A percentile compares a stretch with the other conserved stretches of the same genome.
phyloP scores from a whole-genome alignment of 208 protist genomes.

The Leishmania amazonensis region DNA sequence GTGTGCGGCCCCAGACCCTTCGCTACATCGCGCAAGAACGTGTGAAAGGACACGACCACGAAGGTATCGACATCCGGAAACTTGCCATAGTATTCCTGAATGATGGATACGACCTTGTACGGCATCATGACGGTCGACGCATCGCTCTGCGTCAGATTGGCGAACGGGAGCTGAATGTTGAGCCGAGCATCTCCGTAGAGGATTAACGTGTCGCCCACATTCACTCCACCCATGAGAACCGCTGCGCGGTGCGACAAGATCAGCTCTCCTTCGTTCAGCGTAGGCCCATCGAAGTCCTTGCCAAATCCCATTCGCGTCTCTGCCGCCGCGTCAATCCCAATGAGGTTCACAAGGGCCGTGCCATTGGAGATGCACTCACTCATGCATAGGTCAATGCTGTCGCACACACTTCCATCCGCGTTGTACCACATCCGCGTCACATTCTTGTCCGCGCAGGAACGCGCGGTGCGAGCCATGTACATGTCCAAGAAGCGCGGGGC shows the following conservation, averaged over 20 bases:
- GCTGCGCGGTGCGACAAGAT: constrained; percentile 23
- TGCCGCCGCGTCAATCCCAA: constrained; percentile 28
- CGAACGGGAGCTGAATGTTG: constrained; percentile 22
- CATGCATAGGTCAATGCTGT: constrained; percentile 10
- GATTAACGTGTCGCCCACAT: constrained; percentile 37
- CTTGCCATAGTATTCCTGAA: constrained; percentile 25
- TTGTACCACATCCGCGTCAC: constrained; percentile 19
- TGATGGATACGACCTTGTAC: constrained; percentile 29
- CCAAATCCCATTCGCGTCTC: constrained; percentile 50
- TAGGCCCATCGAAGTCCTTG: constrained; percentile 14
- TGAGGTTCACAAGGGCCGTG: neutral
- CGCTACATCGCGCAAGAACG: constrained; percentile 26
- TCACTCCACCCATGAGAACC: constrained; percentile 23
- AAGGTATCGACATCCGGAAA: constrained; percentile 29
- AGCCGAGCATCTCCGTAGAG: constrained; percentile 21
- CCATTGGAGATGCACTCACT: constrained; percentile 1
- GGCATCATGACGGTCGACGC: constrained; percentile 29
- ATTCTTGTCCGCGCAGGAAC: constrained; percentile 15
- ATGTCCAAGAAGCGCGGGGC: constrained; percentile 34
- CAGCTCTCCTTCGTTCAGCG: constrained; percentile 5
- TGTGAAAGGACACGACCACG: constrained; percentile 38
- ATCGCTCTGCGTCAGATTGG: neutral
- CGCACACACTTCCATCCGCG: constrained; percentile 8
- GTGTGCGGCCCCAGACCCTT: constrained; percentile 30
- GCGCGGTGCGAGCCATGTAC: constrained; percentile 4